Evolutionary conservation across 1,284 basidiomycete species (phyloP).

Genomic region (Thecaphora thlaspeos): DNA sequence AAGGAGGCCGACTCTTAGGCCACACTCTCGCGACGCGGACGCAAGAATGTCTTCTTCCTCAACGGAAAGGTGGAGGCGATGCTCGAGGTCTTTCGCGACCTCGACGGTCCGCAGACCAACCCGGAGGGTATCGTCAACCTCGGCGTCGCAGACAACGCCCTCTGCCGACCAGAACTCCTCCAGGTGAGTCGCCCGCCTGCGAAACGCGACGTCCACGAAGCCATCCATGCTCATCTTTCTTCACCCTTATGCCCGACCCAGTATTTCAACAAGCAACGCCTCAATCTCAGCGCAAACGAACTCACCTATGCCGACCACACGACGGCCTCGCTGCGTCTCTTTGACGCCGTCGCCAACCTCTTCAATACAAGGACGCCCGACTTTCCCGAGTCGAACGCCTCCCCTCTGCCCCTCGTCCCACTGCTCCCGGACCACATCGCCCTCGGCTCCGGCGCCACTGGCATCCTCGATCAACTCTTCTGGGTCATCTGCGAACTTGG

Average conservation of each 20-base stretch:
- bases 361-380: constrained; percentile 26
- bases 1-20: constrained; percentile 1
- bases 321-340: constrained; percentile 18
- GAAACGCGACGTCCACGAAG: no score
- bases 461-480: constrained; percentile 39
- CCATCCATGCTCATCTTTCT: no score
- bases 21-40: constrained; percentile 30
- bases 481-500: constrained; percentile 34
- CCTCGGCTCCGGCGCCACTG: constrained; percentile 39
- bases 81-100: constrained; percentile 20
- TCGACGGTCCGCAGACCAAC: constrained; percentile 33
- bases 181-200: constrained; percentile 3
- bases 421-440: constrained; percentile 37
- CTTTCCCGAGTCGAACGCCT: constrained; percentile 17
- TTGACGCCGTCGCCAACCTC: constrained; percentile 24
- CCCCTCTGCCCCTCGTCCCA: constrained; percentile 15
- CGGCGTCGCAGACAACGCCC: constrained; percentile 43
- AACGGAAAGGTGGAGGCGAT: constrained; percentile 3
- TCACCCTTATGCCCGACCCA: no score
- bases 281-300: constrained; percentile 29
- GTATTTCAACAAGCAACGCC: constrained; percentile 17
- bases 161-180: constrained; percentile 37
- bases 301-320: constrained; percentile 43
- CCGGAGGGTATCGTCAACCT: constrained; percentile 43
- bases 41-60: constrained; percentile 6